These are phyloP conservation scores for Citrus medica DNA, from an alignment of 345 rosid species.

Conservation along the genomic window DNA sequence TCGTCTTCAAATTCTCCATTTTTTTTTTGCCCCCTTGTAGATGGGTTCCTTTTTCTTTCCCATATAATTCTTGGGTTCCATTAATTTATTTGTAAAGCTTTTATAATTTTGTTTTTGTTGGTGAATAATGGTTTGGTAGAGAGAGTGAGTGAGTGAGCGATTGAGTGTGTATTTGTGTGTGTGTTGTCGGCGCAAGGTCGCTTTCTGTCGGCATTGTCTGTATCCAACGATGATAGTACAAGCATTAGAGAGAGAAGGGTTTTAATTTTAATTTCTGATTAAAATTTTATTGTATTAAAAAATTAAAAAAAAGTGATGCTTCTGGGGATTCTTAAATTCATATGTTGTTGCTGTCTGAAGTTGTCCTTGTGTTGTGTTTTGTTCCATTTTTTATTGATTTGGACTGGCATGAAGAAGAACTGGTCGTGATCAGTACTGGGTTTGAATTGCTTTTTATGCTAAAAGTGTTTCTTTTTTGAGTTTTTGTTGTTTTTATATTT, in stretches of 20 bases:
- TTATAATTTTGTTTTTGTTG: background rate
- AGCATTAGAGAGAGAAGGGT: conserved; percentile 11
- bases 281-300: conserved; percentile 33
- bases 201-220: conserved; percentile 94
- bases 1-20: background rate
- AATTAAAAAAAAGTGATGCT: conserved; percentile 31
- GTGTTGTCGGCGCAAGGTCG: conserved; percentile 76
- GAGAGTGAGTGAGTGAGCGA: conserved; percentile 28
- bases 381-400: conserved; percentile 12
- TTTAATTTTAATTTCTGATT: conserved; percentile 10
- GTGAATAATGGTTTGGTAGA: conserved; percentile 1
- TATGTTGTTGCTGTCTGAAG: conserved; percentile 13
- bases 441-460: conserved; percentile 4
- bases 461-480: conserved; percentile 8
- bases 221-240: conserved; percentile 59
- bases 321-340: conserved; percentile 17
- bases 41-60: background rate
- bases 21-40: background rate
- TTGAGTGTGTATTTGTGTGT: conserved; percentile 15
- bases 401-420: conserved; percentile 9
- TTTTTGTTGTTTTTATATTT: background rate
- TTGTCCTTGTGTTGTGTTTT: conserved; percentile 6
- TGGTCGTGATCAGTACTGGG: conserved; percentile 17
- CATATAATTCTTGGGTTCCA: background rate
- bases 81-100: background rate